phyloP scores from a whole-genome alignment of 345 rosid genomes.

The Melaleuca alternifolia region DNA sequence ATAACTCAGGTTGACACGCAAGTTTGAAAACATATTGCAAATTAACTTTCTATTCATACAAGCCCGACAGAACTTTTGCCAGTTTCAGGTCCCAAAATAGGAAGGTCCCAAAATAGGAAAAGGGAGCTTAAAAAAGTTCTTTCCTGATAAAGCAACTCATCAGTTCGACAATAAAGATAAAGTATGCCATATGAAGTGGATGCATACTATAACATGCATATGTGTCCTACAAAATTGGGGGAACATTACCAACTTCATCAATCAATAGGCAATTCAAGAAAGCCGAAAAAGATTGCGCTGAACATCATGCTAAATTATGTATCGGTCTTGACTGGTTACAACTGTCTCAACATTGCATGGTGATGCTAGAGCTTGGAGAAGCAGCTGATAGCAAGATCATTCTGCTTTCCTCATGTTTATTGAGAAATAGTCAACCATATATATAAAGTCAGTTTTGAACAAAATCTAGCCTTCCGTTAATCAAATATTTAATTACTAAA shows the following conservation, averaged over 20 bases:
- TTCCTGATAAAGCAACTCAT: neutral
- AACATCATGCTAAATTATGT: neutral
- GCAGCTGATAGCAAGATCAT: neutral
- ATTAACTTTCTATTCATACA: neutral
- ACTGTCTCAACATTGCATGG: neutral
- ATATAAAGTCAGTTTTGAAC: neutral
- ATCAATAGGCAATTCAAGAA: neutral
- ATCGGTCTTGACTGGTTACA: neutral
- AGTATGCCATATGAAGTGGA: neutral
- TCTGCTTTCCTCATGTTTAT: neutral
- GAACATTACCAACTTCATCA: neutral
- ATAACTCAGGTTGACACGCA: neutral
- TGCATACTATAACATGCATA: neutral
- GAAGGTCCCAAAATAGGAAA: neutral
- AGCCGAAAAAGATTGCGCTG: neutral
- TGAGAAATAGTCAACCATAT: neutral
- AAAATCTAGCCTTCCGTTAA: neutral
- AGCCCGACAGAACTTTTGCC: neutral
- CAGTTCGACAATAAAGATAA: neutral
- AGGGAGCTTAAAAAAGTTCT: neutral
- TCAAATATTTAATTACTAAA: neutral
- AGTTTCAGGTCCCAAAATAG: neutral
- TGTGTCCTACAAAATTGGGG: neutral
- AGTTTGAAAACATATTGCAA: neutral
- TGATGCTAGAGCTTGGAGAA: neutral